Evolutionary conservation across 148 eudicot species (phyloP).

Genomic region (Suaeda aralocaspica): DNA sequence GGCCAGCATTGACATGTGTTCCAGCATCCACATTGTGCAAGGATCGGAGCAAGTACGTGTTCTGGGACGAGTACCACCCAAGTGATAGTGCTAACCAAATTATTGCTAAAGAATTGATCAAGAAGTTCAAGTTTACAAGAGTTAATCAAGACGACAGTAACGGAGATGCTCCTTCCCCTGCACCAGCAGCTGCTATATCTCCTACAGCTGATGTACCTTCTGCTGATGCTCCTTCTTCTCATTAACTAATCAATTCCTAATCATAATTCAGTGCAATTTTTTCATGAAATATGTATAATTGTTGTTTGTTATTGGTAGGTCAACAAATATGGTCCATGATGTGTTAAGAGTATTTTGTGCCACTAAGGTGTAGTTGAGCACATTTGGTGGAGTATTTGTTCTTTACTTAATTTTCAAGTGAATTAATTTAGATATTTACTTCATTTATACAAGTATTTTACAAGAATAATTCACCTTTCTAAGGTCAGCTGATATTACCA

Average conservation of each 20-base stretch:
- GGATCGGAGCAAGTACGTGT: conserved; percentile 81
- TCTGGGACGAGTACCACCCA: conserved; percentile 95
- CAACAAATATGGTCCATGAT: conserved; percentile 10
- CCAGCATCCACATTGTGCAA: conserved; percentile 67
- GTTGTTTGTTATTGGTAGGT: conserved; percentile 26
- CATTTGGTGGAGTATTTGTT: background rate
- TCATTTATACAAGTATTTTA: too few species aligned
- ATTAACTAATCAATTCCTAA: background rate
- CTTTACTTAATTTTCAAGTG: background rate
- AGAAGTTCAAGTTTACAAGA: conserved; percentile 44
- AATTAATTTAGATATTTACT: background rate
- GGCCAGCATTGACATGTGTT: conserved; percentile 82
- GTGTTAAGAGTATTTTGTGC: background rate
- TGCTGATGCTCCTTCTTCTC: conserved; percentile 6
- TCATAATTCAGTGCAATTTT: background rate
- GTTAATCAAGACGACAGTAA: conserved; percentile 17
- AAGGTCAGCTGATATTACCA: too few species aligned
- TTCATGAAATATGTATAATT: background rate
- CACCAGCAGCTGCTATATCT: conserved; percentile 37
- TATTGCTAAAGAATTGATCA: conserved; percentile 57
- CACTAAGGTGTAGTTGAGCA: background rate
- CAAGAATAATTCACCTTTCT: too few species aligned
- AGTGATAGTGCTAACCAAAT: conserved; percentile 67
- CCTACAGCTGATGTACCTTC: conserved; percentile 18
- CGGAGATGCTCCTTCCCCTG: conserved; percentile 37